Percentiles rank a stretch among this genome's conserved stretches.
Evolutionary conservation across 2,329 filamentous ascomycete species (phyloP).

Genomic region (Fusarium setosum): DNA sequence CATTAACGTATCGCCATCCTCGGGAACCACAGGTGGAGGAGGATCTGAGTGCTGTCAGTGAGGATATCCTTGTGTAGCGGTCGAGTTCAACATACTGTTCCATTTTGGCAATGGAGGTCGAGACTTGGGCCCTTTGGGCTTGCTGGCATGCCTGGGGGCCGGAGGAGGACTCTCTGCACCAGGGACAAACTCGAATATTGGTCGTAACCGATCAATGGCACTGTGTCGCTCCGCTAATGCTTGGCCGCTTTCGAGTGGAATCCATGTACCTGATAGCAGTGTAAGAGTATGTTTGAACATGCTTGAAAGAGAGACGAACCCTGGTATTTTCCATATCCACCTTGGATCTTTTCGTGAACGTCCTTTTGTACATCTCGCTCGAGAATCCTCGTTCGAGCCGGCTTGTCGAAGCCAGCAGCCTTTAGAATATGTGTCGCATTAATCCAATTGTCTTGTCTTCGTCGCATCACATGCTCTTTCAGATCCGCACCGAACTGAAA

Average conservation of each 20-base stretch:
- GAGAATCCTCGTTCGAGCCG: slow-evolving; percentile 91
- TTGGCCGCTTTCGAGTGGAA: slow-evolving; percentile 85
- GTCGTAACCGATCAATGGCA: slow-evolving; percentile 82
- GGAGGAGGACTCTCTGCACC: slow-evolving; percentile 91
- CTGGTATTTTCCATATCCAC: slow-evolving; percentile 98
- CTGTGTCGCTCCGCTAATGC: slow-evolving; percentile 88
- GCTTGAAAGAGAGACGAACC: slow-evolving; percentile 60
- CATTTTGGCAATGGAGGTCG: slow-evolving; percentile 68
- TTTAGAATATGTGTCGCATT: slow-evolving; percentile 99
- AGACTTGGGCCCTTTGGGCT: slow-evolving; percentile 78
- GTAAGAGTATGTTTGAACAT: slow-evolving; percentile 10
- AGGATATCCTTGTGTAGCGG: too few relatives aligned
- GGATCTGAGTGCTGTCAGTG: slow-evolving; percentile 34
- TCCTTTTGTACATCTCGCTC: slow-evolving; percentile 98
- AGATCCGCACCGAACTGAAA: slow-evolving; percentile 84
- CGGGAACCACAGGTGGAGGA: slow-evolving; percentile 50
- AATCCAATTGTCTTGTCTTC: slow-evolving; percentile 94
- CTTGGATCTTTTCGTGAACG: slow-evolving; percentile 96
- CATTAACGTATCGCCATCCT: slow-evolving; percentile 72
- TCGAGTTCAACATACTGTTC: slow-evolving; percentile 44
- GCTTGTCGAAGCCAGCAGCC: slow-evolving; percentile 96
- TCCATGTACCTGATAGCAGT: slow-evolving; percentile 82
- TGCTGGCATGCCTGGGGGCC: slow-evolving; percentile 91
- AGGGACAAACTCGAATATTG: slow-evolving; percentile 90
- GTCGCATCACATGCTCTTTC: slow-evolving; percentile 93